Evolutionary conservation across 2,329 filamentous ascomycete genomes (phyloP), one percentile per base, ranked within the genome.

Genomic region (Hypoxylon rubiginosum): DNA sequence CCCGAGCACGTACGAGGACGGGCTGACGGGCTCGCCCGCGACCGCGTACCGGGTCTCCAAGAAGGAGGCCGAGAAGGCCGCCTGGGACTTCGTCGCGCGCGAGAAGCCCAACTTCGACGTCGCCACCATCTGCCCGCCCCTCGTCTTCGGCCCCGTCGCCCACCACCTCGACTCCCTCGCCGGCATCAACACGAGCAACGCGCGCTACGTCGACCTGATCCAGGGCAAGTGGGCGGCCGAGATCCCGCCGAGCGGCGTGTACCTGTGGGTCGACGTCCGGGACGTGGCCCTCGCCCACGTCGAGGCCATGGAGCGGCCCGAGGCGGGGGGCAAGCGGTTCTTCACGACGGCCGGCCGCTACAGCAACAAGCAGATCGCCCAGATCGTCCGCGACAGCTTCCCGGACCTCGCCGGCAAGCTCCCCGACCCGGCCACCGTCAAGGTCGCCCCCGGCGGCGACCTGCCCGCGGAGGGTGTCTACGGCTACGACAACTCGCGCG

Each of bases 401-500:
- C 85, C 85, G 0, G 83, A 86, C 59, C 80, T 85, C 41, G 76
- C 73, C 26, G 82, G 84, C 49, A 77, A 77, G 61, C 70, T 88
- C 66, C 86, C 86, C 0, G 78, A 74, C 0, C 79, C 81, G 1
- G 80, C 82, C 15, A 77, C 21, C 48, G 52, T 45, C 8, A 52
- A 45, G 32, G 34, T 32, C 1, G 62, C 78, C 9, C 72, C 77
- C 61, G 83, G 84, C 11, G 84, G 83, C n/a, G 81, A 80, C 41
- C 79, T 59, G 74, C 74, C 80, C 2, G 76, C 76, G 62, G 78
- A 77, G 3, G 71, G 82, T 66, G 70, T 85, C 46, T 90, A 85
- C 75, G 79, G 79, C 65, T 85, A 83, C 62, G 85, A 92, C 74
- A 91, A 88, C 74, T 82, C 81, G 54, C 83, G 83, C 73, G 88